Evolutionary conservation across 2,329 filamentous ascomycete species (phyloP).

Genomic region (Herpotrichia juniperi): DNA sequence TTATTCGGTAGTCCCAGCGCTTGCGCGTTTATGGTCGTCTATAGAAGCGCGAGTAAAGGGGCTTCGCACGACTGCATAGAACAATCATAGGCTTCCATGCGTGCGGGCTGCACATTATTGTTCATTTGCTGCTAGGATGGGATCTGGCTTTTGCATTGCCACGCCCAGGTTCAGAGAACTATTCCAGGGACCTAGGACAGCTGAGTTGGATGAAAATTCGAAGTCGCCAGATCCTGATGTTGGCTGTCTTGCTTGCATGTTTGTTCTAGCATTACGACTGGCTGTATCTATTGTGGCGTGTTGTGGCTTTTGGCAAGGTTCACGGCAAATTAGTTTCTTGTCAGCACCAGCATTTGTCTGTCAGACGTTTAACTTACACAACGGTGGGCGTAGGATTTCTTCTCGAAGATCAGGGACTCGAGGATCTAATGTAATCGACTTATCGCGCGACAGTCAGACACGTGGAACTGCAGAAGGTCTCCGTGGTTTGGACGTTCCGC

Average conservation of each 20-base stretch:
- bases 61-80: background rate
- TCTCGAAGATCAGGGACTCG: slow-evolving; percentile 2
- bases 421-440: background rate
- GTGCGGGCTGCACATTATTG: too few species aligned
- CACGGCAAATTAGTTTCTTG: background rate
- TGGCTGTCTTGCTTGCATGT: too few species aligned
- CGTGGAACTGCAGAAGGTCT: background rate
- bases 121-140: too few species aligned
- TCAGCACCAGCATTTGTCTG: slow-evolving; percentile 4
- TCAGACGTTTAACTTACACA: slow-evolving; percentile 14
- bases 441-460: slow-evolving; percentile 1
- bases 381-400: slow-evolving; percentile 4
- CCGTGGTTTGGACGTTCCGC: background rate
- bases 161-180: too few species aligned
- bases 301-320: too few species aligned
- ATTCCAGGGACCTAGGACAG: too few species aligned
- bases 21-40: slow-evolving; percentile 1
- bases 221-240: too few species aligned
- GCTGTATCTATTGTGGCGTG: too few species aligned
- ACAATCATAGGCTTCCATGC: too few species aligned
- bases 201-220: background rate
- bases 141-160: too few species aligned
- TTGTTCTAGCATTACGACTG: too few species aligned
- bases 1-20: background rate
- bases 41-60: slow-evolving; percentile 2